phyloP scores from a whole-genome alignment of 495 filamentous ascomycete genomes.

The Staphylotrichum tortipilum region DNA sequence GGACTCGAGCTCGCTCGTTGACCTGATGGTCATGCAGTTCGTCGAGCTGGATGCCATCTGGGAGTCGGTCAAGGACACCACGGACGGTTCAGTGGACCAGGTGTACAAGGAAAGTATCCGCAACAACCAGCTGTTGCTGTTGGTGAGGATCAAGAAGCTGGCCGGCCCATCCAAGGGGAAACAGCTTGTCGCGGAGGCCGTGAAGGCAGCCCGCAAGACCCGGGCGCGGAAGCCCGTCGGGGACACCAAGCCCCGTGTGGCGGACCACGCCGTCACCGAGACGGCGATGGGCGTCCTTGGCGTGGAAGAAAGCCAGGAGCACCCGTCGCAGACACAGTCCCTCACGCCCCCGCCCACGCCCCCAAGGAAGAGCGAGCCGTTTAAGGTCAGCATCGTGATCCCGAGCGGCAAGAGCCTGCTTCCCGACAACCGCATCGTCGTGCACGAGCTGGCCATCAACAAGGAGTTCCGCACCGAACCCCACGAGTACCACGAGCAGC shows the following conservation, averaged over 20 bases:
- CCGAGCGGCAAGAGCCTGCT: slow-evolving; percentile 43
- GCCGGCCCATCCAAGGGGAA: slow-evolving; percentile 76
- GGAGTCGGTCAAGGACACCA: slow-evolving; percentile 90
- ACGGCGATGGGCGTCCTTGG: slow-evolving; percentile 31
- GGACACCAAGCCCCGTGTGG: slow-evolving; percentile 59
- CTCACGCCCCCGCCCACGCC: slow-evolving; percentile 39
- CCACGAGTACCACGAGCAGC: slow-evolving; percentile 42
- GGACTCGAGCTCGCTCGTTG: slow-evolving; percentile 80
- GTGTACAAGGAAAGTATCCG: slow-evolving; percentile 90
- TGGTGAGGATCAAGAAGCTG: slow-evolving; percentile 82
- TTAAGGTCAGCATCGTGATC: slow-evolving; percentile 34
- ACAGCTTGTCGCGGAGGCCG: slow-evolving; percentile 70
- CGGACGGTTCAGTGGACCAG: slow-evolving; percentile 70
- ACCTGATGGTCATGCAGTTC: slow-evolving; percentile 93
- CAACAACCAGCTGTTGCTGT: slow-evolving; percentile 82
- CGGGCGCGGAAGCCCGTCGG: slow-evolving; percentile 60
- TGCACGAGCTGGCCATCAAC: slow-evolving; percentile 89
- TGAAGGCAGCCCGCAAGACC: slow-evolving; percentile 68
- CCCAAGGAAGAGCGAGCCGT: slow-evolving; percentile 23
- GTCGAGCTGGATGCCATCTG: slow-evolving; percentile 92
- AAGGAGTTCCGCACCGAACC: slow-evolving; percentile 59
- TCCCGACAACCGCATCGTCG: slow-evolving; percentile 74
- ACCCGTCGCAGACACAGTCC: slow-evolving; percentile 28
- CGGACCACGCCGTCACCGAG: slow-evolving; percentile 35
- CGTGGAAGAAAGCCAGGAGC: slow-evolving; percentile 23